Base-by-base conservation (phyloP, 148 eudicot genomes). In the Pouteria glomerata region DNA sequence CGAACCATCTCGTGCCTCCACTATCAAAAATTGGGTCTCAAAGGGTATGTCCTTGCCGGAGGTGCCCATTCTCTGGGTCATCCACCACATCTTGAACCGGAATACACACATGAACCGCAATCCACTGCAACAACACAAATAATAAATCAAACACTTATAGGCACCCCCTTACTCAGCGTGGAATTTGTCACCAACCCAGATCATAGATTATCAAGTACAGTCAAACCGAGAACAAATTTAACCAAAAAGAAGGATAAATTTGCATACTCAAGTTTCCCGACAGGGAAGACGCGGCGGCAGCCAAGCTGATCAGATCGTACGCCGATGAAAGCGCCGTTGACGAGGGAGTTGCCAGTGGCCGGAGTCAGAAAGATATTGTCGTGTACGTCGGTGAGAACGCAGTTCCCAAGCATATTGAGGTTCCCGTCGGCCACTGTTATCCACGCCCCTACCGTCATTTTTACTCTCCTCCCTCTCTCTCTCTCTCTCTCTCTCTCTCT, bases 61-160 rank as follows among this genome's bases (percentile, higher is more conserved):
- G 39, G 44, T 79, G 8, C 96, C 98, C 91, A 90, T 90, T 62
- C 91, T 88, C 58, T 90, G 98, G 1, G 93, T 88, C 98, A 93
- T 93, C 98, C 98, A 90, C 96, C 98, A 93, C 69, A 93, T 31
- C 69, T 92, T 92, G 87, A 90, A 92, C 59, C 96, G 88, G 68
- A 90, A 92, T 24, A 85, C 88, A 70, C 93, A 83, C 96, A 88
- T 88, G 68, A 93, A 93, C 47, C 90, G 77, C 87, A 83, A 39
- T 41, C 88, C 88, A 82, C 96, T 93, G 86, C 79, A 74, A 60
- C 34, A 31, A 24, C 37, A 19, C 29, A 12, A 45, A 52, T 42
- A 47, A 26, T 4, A 74, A 3, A 48, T 30, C 61, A 66, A 37
- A 62, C n/a, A n/a, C n/a, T n/a, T n/a, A n/a, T n/a, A n/a, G n/a